phyloP scores from a whole-genome alignment of 768 basidiomycete species.

The Auricularia auricula-judae region DNA sequence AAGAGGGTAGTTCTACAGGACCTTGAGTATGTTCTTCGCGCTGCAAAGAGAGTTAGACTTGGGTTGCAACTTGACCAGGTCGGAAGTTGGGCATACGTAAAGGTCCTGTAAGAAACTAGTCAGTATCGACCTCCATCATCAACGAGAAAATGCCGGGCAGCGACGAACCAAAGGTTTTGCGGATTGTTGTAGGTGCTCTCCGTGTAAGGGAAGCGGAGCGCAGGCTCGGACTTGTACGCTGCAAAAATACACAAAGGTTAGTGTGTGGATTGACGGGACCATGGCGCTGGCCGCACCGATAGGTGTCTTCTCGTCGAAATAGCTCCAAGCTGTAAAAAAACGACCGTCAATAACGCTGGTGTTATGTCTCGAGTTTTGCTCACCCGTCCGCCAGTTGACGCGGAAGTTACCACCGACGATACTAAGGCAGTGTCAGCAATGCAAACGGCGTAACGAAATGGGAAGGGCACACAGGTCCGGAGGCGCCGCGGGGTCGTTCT shows the following conservation, averaged over 20 bases:
- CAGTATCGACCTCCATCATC: too few species aligned
- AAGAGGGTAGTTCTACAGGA: too few species aligned
- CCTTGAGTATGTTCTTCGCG: too few species aligned
- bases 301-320: conserved; percentile 26
- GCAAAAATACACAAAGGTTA: background rate
- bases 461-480: conserved; percentile 22
- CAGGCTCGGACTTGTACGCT: background rate
- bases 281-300: conserved; percentile 23
- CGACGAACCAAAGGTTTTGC: conserved; percentile 34
- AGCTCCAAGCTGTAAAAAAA: conserved; percentile 29
- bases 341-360: too few species aligned
- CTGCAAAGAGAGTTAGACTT: too few species aligned
- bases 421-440: conserved; percentile 11
- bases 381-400: conserved; percentile 33
- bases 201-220: conserved; percentile 53
- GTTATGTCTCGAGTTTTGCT: too few species aligned
- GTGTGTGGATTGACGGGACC: conserved; percentile 4
- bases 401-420: conserved; percentile 28
- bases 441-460: conserved; percentile 5
- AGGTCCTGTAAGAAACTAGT: too few species aligned
- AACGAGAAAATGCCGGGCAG: too few species aligned
- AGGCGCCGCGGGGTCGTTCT: conserved; percentile 5
- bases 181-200: conserved; percentile 54
- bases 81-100: too few species aligned
- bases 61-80: too few species aligned